These are phyloP conservation scores for Amaranthus cruentus DNA, from an alignment of 148 eudicot species.

Conservation along the genomic window DNA sequence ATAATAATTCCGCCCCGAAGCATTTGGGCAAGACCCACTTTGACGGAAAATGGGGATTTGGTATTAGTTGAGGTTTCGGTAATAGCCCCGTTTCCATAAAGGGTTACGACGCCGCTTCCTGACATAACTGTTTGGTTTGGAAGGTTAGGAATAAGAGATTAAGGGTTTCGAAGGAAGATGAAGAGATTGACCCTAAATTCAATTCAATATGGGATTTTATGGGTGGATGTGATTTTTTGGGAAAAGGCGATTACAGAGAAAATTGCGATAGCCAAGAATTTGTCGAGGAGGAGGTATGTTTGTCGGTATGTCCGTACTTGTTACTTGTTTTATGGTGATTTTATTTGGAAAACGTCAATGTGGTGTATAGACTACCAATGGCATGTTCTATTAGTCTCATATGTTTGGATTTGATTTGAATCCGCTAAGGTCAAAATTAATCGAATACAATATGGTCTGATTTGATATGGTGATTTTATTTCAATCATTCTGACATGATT, in stretches of 20 bases:
- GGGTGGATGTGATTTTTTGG: background rate
- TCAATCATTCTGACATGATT: too few relatives aligned
- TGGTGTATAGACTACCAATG: too few relatives aligned
- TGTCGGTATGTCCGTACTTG: background rate
- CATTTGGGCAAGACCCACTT: conserved; percentile 96
- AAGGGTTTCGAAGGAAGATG: background rate
- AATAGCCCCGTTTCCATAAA: conserved; percentile 64
- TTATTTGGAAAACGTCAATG: too few relatives aligned
- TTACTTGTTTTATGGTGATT: too few relatives aligned
- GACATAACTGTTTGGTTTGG: conserved; percentile 22
- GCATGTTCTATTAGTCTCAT: too few relatives aligned
- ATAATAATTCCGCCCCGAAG: conserved; percentile 94
- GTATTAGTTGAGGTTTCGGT: conserved; percentile 55
- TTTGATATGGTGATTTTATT: too few relatives aligned
- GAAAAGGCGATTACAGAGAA: background rate
- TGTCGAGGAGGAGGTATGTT: background rate
- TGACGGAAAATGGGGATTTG: conserved; percentile 81
- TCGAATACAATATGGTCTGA: too few relatives aligned
- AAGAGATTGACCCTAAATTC: background rate
- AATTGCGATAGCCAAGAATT: background rate
- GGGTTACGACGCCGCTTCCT: conserved; percentile 58
- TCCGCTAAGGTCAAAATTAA: too few relatives aligned
- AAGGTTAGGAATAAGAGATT: background rate
- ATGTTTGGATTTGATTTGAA: too few relatives aligned
- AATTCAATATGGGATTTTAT: too few relatives aligned